Percentiles rank a stretch among this genome's conserved stretches.
These are phyloP conservation scores for Psidium guajava DNA, from an alignment of 345 rosid species.

Conservation along the genomic window DNA sequence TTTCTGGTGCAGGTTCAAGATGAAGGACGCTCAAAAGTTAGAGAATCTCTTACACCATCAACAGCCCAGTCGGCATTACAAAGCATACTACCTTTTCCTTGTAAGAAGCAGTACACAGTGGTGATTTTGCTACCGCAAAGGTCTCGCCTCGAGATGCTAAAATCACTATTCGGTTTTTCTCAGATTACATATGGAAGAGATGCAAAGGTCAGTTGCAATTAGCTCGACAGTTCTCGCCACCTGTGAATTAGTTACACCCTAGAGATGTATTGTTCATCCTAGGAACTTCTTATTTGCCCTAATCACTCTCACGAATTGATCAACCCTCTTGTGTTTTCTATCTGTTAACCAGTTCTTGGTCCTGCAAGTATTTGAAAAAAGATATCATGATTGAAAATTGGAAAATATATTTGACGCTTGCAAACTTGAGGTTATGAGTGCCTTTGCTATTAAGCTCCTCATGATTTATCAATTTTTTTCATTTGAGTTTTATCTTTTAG, in stretches of 20 bases:
- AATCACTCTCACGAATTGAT: neutral
- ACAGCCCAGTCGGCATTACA: constrained; percentile 51
- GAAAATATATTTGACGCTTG: neutral
- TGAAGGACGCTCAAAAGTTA: constrained; percentile 58
- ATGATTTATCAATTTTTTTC: neutral
- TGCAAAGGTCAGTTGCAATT: constrained; percentile 43
- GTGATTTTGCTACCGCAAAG: constrained; percentile 74
- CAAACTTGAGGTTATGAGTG: neutral
- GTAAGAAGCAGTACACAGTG: constrained; percentile 65
- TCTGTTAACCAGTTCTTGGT: neutral
- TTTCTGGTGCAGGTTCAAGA: constrained; percentile 45
- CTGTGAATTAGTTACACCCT: neutral
- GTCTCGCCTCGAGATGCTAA: constrained; percentile 33
- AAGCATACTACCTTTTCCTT: constrained; percentile 62
- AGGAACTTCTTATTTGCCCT: neutral
- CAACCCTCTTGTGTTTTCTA: neutral
- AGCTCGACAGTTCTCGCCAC: neutral
- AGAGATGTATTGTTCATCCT: neutral
- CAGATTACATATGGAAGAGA: constrained; percentile 18
- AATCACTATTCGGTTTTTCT: constrained; percentile 23
- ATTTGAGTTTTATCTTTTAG: neutral
- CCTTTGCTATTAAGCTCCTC: neutral
- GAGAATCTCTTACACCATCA: constrained; percentile 45
- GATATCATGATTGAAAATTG: neutral
- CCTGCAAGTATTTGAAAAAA: neutral